Evolutionary conservation across 768 basidiomycete genomes (phyloP).

Genomic region (Xerocomellus intermedius): DNA sequence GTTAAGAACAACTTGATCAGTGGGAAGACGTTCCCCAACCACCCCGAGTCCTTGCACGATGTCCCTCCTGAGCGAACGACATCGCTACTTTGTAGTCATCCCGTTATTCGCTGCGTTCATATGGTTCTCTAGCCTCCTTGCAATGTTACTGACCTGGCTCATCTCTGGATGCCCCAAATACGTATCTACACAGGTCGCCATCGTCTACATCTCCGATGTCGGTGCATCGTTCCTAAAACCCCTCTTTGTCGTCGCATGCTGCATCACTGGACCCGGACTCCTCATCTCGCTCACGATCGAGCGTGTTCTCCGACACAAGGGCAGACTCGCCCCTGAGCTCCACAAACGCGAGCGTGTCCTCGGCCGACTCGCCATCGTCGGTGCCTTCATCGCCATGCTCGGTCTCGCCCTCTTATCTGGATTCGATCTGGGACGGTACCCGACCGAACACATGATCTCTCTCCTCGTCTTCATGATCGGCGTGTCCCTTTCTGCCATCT

Average conservation of each 20-base stretch:
- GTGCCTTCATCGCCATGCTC: slow-evolving; percentile 57
- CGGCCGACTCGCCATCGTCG: slow-evolving; percentile 55
- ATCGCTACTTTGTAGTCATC: slow-evolving; percentile 65
- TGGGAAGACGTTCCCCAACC: background rate
- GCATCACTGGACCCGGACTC: slow-evolving; percentile 62
- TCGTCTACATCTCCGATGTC: slow-evolving; percentile 78
- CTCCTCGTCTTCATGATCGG: slow-evolving; percentile 74
- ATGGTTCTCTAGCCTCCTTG: slow-evolving; percentile 70
- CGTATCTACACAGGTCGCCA: slow-evolving; percentile 50
- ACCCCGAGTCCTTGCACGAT: slow-evolving; percentile 7
- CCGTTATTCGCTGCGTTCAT: slow-evolving; percentile 58
- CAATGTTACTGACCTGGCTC: slow-evolving; percentile 73
- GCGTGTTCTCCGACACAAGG: slow-evolving; percentile 62
- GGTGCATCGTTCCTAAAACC: slow-evolving; percentile 76
- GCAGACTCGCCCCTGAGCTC: slow-evolving; percentile 63
- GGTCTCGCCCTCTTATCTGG: slow-evolving; percentile 70
- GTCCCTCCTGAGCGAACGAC: slow-evolving; percentile 21
- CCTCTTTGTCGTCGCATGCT: slow-evolving; percentile 65
- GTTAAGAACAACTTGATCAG: slow-evolving; percentile 3
- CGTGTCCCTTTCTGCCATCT: slow-evolving; percentile 69
- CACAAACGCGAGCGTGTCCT: slow-evolving; percentile 55
- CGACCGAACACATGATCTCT: slow-evolving; percentile 54
- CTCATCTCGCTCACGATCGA: slow-evolving; percentile 59
- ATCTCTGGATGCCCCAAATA: slow-evolving; percentile 53
- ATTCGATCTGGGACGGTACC: slow-evolving; percentile 62